Evolutionary conservation across 805 yeast genomes (phyloP).

Genomic region (Schizosaccharomyces lindneri): DNA sequence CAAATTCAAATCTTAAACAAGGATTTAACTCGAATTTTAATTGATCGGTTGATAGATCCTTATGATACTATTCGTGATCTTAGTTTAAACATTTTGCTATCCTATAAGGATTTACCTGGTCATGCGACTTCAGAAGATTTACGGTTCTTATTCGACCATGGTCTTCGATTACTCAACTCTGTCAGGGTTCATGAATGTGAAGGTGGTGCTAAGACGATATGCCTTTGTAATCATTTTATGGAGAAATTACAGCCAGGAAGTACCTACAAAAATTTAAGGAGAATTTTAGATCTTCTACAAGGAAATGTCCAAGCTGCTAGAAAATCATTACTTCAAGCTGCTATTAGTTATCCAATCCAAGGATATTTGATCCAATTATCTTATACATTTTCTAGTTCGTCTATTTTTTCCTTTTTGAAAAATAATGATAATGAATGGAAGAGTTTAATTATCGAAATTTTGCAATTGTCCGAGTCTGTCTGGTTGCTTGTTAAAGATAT

Average conservation of each 20-base stretch:
- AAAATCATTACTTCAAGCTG: slow-evolving; percentile 19
- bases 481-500: slow-evolving; percentile 27
- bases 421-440: neutral
- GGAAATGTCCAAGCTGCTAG: slow-evolving; percentile 12
- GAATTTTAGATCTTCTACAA: neutral
- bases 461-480: slow-evolving; percentile 4
- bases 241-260: slow-evolving; percentile 14
- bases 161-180: slow-evolving; percentile 13
- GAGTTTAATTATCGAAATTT: slow-evolving; percentile 7
- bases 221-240: slow-evolving; percentile 22
- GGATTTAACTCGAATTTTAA: slow-evolving; percentile 22
- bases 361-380: neutral
- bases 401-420: neutral
- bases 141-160: slow-evolving; percentile 8
- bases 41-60: slow-evolving; percentile 41
- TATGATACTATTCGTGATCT: slow-evolving; percentile 49
- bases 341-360: slow-evolving; percentile 18
- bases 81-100: neutral
- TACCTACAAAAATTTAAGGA: slow-evolving; percentile 15
- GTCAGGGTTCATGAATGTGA: slow-evolving; percentile 42
- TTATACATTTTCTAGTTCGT: neutral
- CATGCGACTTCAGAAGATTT: neutral
- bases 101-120: neutral
- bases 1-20: slow-evolving; percentile 20
- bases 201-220: slow-evolving; percentile 48